Conservation (phyloP, 345 rosid genomes). For the Eutrema japonicum region DNA sequence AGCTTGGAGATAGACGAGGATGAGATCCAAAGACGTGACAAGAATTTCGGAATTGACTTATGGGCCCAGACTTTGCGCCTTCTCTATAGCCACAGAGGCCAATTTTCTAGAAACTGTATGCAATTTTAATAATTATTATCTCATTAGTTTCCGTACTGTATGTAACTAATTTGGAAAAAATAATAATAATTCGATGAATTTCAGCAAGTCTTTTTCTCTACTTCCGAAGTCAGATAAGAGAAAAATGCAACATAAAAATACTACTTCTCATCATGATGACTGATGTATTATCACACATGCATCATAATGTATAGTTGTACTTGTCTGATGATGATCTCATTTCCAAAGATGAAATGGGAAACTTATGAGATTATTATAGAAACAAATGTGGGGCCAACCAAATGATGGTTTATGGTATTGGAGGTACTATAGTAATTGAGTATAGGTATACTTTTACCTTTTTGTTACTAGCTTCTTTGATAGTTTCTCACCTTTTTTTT, state of each 20-base stretch:
- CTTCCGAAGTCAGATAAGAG: slow-evolving; percentile 14
- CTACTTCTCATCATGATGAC: slow-evolving; percentile 18
- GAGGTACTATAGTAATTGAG: slow-evolving; percentile 20
- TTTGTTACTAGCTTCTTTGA: slow-evolving; percentile 2
- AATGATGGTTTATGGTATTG: slow-evolving; percentile 31
- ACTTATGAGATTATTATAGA: slow-evolving; percentile 27
- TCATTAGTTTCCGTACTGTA: slow-evolving; percentile 37
- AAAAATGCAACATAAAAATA: slow-evolving; percentile 8
- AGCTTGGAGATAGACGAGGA: slow-evolving; percentile 66
- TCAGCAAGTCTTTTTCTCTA: slow-evolving; percentile 16
- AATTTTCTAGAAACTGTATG: slow-evolving; percentile 31
- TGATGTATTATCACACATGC: slow-evolving; percentile 24
- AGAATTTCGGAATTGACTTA: slow-evolving; percentile 33
- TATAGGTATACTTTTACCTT: background rate
- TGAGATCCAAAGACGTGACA: slow-evolving; percentile 51
- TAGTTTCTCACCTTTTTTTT: background rate
- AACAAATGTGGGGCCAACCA: slow-evolving; percentile 31
- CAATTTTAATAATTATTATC: slow-evolving; percentile 31
- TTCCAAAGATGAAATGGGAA: slow-evolving; percentile 18
- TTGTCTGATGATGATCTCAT: slow-evolving; percentile 23
- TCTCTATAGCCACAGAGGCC: slow-evolving; percentile 33
- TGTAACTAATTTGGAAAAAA: slow-evolving; percentile 35
- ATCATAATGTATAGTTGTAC: slow-evolving; percentile 38
- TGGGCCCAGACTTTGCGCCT: slow-evolving; percentile 42
- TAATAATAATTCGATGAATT: slow-evolving; percentile 33